These are phyloP conservation scores for Fusarium staphyleae DNA, from an alignment of 2,329 filamentous ascomycete species.

Conservation along the genomic window DNA sequence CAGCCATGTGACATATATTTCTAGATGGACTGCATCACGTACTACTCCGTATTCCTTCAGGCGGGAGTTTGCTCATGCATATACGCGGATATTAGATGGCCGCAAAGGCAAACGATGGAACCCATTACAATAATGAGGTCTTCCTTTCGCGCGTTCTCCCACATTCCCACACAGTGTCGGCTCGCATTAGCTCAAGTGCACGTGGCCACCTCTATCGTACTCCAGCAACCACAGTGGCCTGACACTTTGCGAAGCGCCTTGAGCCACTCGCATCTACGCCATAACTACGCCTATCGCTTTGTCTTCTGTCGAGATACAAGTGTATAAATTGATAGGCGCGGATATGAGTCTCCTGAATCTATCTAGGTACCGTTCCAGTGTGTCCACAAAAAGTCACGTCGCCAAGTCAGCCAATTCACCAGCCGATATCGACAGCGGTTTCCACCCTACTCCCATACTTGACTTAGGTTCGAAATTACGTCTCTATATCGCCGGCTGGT, in stretches of 20 bases:
- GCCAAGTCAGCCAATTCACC: conserved; percentile 10
- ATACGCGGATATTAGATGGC: too few species aligned
- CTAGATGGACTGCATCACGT: too few species aligned
- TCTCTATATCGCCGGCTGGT: conserved; percentile 27
- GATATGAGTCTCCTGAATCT: conserved; percentile 4
- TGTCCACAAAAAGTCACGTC: conserved; percentile 11
- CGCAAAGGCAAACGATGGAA: too few species aligned
- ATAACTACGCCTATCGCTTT: too few species aligned
- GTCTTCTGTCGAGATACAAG: conserved; percentile 22
- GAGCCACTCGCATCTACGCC: too few species aligned
- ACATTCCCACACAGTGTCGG: neutral
- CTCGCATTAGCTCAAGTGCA: neutral
- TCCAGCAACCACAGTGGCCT: neutral
- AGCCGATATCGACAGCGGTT: conserved; percentile 9
- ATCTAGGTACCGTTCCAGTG: neutral
- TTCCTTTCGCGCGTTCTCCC: conserved; percentile 1
- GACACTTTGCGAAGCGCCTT: conserved; percentile 3
- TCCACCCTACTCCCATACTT: conserved; percentile 1
- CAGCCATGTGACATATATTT: conserved; percentile 1
- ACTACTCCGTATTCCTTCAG: too few species aligned
- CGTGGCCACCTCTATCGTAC: neutral
- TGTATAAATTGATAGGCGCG: conserved; percentile 15
- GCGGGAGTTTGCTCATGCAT: too few species aligned
- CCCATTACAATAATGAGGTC: neutral
- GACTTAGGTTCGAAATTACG: neutral